Conservation (phyloP, 225 moss, liverwort and hornwort species). For the Physcomitrium patens region DNA sequence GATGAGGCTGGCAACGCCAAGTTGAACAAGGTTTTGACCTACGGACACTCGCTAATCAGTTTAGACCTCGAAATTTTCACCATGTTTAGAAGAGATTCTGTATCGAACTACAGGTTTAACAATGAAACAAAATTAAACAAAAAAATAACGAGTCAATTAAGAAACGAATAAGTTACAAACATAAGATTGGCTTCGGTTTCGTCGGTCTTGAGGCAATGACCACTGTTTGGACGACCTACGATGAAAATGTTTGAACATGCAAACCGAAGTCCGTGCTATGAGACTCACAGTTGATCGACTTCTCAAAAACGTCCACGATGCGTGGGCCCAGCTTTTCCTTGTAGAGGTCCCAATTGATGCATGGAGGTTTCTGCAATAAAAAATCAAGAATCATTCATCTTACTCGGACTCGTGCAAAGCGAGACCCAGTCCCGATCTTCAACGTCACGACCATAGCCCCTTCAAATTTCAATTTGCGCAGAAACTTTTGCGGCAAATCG, state of each 20-base stretch:
- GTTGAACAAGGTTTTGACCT: neutral
- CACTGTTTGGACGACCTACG: neutral
- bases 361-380: constrained; percentile 61
- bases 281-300: constrained; percentile 61
- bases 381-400: constrained; percentile 6
- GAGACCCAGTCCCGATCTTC: neutral
- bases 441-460: too few relatives aligned
- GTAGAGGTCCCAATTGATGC: constrained; percentile 84
- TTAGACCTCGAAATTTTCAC: neutral
- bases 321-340: constrained; percentile 70
- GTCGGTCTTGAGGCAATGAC: neutral
- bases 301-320: constrained; percentile 76
- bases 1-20: neutral
- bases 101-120: neutral
- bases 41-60: neutral
- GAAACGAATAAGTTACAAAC: neutral
- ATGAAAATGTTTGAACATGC: neutral
- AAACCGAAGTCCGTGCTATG: neutral
- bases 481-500: too few relatives aligned
- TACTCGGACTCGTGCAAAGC: neutral
- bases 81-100: neutral
- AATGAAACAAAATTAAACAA: neutral
- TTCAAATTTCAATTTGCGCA: too few relatives aligned
- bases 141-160: neutral
- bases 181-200: neutral